These are phyloP conservation scores for Rhodotorula babjevae DNA, from an alignment of 768 basidiomycete species.

Conservation along the genomic window DNA sequence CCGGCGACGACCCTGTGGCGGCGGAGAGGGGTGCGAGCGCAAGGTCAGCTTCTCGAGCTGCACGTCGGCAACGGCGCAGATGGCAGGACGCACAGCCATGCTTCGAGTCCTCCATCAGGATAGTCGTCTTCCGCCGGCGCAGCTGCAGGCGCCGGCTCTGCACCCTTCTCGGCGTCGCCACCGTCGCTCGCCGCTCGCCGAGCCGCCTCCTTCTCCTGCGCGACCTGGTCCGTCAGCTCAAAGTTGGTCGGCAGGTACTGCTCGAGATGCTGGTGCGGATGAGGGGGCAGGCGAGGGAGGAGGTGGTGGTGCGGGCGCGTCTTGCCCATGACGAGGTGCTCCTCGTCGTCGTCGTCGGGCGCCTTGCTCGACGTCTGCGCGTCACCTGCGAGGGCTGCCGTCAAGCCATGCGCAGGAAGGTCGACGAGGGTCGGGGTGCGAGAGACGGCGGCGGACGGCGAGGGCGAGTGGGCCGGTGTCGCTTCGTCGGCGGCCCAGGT, in stretches of 20 bases:
- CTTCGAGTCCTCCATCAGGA: slow-evolving; percentile 23
- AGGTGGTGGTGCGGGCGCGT: not conserved
- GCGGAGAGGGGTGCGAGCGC: not conserved
- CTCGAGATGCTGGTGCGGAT: slow-evolving; percentile 22
- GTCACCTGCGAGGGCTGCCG: not conserved
- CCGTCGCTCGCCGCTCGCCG: not conserved
- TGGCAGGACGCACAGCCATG: slow-evolving; percentile 18
- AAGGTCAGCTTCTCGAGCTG: not conserved
- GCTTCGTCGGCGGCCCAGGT: not conserved
- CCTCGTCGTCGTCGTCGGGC: not conserved
- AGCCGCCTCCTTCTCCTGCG: slow-evolving; percentile 12
- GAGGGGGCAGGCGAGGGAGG: slow-evolving; percentile 8
- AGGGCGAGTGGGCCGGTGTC: not conserved
- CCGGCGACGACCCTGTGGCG: slow-evolving; percentile 23
- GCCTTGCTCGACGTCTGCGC: not conserved
- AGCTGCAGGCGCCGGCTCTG: not conserved
- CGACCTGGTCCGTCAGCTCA: slow-evolving; percentile 9
- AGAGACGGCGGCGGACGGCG: slow-evolving; percentile 17
- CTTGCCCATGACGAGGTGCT: not conserved
- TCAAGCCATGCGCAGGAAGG: not conserved
- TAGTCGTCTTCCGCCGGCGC: not conserved
- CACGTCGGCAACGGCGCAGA: not conserved
- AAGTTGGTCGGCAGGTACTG: slow-evolving; percentile 16
- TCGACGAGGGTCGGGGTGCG: slow-evolving; percentile 27
- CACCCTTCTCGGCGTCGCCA: not conserved